Base-by-base conservation (phyloP, 352 stramenopile genomes). In the Achlya hypogyna region DNA sequence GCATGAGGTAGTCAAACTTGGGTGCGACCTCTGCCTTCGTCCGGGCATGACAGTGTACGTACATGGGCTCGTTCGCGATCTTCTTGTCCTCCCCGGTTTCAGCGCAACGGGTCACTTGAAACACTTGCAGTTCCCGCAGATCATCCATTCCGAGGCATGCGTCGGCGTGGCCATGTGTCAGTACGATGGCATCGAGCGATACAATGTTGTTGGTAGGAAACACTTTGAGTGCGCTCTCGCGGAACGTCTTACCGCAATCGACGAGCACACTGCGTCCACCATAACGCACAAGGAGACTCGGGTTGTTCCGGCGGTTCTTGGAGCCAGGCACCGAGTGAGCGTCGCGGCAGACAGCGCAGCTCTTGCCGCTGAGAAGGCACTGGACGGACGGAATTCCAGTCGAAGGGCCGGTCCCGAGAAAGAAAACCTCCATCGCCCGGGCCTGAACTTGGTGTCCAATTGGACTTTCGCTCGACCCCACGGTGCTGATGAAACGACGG, bases 221-320 rank as follows among this genome's bases (percentile, higher is more conserved):
- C 42, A 88, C 76, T 5, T 84, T 71, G 45, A 93, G 73, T 43
- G 85, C 79, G 9, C 78, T 70, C 59, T 93, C 80, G 22, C 84
- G 80, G 70, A 96, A 96, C 25, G 87, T 96, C 68, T 96, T 96
- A 63, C 87, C 87, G 69, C 82, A 91, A 71, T 96, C 87, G 38
- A 96, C 80, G 53, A 93, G 82, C 23, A 95, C 75, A 62, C 89
- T 91, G 1, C 42, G 54, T 2, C 34, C 54, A 23, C 29, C 54
- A 70, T 86, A 75, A 29, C 81, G 83, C 40, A 94, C 76, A 29
- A 94, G 78, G 56, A 94, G 63, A 65, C 81, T 89, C 51, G 85
- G 85, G 54, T 92, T 94, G 38, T 90, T 69, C 20, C 85, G 83
- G 40, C 81, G 83, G 71, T 94, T 94, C 63, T 81, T 88, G 32